Evolutionary conservation across 2,329 filamentous ascomycete genomes (phyloP).

Genomic region (Aureobasidium pullulans): DNA sequence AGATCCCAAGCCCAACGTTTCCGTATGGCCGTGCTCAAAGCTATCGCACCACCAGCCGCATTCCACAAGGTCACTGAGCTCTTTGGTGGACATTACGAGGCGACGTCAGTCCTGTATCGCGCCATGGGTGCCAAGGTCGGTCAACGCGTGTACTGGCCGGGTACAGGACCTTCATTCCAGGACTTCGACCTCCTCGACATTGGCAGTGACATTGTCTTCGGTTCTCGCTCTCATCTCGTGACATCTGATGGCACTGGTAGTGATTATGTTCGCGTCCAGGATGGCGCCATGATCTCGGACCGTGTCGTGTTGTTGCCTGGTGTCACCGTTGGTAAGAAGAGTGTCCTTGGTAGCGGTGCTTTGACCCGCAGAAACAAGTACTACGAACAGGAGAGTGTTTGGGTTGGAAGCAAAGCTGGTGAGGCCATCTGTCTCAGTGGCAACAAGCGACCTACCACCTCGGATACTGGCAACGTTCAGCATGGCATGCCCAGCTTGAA

Average conservation of each 20-base stretch:
- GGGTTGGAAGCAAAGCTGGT: conserved; percentile 46
- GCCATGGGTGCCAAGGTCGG: conserved; percentile 48
- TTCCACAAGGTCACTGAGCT: conserved; percentile 45
- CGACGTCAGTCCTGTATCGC: conserved; percentile 45
- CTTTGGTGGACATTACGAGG: conserved; percentile 50
- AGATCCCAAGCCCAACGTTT: conserved; percentile 37
- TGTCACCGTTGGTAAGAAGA: conserved; percentile 40
- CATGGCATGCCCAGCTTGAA: background rate
- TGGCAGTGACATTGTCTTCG: conserved; percentile 54
- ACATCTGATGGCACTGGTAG: conserved; percentile 47
- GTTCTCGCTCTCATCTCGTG: conserved; percentile 47
- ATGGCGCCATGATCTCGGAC: conserved; percentile 51
- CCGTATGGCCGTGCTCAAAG: conserved; percentile 38
- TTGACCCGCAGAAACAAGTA: conserved; percentile 39
- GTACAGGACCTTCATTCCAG: conserved; percentile 46
- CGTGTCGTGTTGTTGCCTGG: conserved; percentile 48
- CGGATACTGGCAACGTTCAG: background rate
- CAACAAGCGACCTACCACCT: conserved; percentile 7
- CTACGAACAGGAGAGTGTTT: conserved; percentile 42
- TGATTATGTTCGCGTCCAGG: conserved; percentile 40
- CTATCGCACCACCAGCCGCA: conserved; percentile 36
- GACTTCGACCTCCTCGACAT: conserved; percentile 51
- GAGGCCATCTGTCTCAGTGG: conserved; percentile 40
- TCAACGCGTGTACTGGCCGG: conserved; percentile 51
- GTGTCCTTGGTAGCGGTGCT: conserved; percentile 49